Percentiles rank a stretch among this genome's conserved stretches.
phyloP scores from a whole-genome alignment of 2,329 filamentous ascomycete genomes.

The Fusarium armeniacum region DNA sequence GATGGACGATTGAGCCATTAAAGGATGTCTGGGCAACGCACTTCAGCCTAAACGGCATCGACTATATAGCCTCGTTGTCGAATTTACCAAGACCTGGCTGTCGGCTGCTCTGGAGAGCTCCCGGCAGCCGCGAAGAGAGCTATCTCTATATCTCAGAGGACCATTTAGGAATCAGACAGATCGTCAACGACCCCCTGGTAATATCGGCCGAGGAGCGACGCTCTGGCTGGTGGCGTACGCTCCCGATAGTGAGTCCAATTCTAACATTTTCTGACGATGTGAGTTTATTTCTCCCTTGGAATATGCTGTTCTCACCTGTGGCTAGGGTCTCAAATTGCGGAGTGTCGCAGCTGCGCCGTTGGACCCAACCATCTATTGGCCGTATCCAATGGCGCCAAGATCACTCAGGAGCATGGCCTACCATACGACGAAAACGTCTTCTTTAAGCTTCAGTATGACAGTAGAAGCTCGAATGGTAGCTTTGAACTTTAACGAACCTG shows the following conservation, averaged over 20 bases:
- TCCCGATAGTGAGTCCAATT: neutral
- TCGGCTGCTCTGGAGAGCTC: conserved; percentile 17
- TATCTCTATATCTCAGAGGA: conserved; percentile 32
- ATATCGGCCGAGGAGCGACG: neutral
- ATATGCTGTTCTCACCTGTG: conserved; percentile 2
- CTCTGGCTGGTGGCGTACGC: conserved; percentile 32
- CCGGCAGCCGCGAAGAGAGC: accelerated
- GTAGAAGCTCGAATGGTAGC: conserved; percentile 20
- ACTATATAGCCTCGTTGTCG: conserved; percentile 32
- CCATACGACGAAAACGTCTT: neutral
- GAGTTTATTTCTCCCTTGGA: neutral
- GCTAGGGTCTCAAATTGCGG: conserved; percentile 32
- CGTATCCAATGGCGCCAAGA: conserved; percentile 12
- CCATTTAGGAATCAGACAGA: conserved; percentile 31
- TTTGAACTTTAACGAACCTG: conserved; percentile 23
- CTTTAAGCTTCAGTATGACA: neutral
- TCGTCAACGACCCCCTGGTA: conserved; percentile 2
- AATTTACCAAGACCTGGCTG: conserved; percentile 4
- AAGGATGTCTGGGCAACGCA: conserved; percentile 32
- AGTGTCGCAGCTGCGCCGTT: conserved; percentile 6
- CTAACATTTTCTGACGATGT: conserved; percentile 29
- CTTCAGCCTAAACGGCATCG: conserved; percentile 22
- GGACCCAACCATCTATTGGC: conserved; percentile 19
- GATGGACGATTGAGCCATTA: conserved; percentile 12
- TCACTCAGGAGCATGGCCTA: conserved; percentile 17